A percentile compares a stretch with the other conserved stretches of the same genome.
Conservation (phyloP, 2,329 filamentous ascomycete species). For the Calcarisporium arbuscula region DNA sequence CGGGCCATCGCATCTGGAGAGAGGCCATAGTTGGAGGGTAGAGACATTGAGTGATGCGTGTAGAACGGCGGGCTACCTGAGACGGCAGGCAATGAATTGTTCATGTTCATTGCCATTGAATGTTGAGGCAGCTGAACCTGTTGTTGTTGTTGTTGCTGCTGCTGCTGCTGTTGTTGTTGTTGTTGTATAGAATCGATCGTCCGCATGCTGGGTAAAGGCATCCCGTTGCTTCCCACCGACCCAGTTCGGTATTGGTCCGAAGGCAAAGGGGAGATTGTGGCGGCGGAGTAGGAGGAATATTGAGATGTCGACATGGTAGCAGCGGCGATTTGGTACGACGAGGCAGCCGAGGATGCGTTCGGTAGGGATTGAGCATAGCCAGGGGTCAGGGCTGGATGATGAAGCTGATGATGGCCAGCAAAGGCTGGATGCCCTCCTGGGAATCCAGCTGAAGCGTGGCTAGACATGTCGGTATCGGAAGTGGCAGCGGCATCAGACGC, state of each 20-base stretch:
- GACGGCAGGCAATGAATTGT: constrained; percentile 21
- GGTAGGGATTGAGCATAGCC: constrained; percentile 18
- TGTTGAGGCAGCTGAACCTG: constrained; percentile 22
- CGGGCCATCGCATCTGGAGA: constrained; percentile 36
- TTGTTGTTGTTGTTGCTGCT: constrained; percentile 14
- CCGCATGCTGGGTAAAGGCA: constrained; percentile 35
- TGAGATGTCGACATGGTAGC: constrained; percentile 18
- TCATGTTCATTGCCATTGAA: constrained; percentile 30
- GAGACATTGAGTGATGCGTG: constrained; percentile 27
- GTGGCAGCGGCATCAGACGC: constrained; percentile 4
- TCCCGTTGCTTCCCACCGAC: constrained; percentile 21
- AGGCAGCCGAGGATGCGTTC: constrained; percentile 6
- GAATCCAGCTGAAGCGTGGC: no score
- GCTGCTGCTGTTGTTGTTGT: constrained; percentile 13
- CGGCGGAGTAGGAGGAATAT: constrained; percentile 24
- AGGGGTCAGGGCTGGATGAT: constrained; percentile 18
- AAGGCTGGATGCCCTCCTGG: constrained; percentile 11
- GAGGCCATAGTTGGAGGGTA: constrained; percentile 33
- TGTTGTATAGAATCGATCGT: constrained; percentile 30
- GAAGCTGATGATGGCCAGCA: neutral
- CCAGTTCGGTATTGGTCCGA: constrained; percentile 23
- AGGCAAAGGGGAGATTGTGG: constrained; percentile 16
- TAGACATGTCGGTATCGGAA: constrained; percentile 25
- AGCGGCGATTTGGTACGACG: constrained; percentile 7
- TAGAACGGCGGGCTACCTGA: constrained; percentile 36